Evolutionary conservation across 139 green algal genomes (phyloP).

Genomic region (Micromonas pusilla): DNA sequence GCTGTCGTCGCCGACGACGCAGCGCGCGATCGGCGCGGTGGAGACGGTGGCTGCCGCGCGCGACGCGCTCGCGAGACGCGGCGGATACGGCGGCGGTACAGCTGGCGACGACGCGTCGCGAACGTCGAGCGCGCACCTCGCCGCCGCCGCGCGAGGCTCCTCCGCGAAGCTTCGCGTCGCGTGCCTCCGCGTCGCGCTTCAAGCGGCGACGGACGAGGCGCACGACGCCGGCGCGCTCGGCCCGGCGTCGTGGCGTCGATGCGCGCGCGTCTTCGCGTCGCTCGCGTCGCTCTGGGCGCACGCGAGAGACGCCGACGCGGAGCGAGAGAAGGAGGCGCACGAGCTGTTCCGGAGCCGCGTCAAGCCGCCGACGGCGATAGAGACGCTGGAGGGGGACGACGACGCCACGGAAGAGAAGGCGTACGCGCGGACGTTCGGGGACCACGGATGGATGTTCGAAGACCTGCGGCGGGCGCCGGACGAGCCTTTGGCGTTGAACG

Average conservation of each 20-base stretch:
- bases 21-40: neutral
- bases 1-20: neutral
- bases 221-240: neutral
- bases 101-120: too few relatives aligned
- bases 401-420: conserved; percentile 45
- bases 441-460: neutral
- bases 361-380: conserved; percentile 53
- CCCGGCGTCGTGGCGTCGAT: conserved; percentile 3
- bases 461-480: conserved; percentile 12
- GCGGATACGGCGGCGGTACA: too few relatives aligned
- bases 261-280: conserved; percentile 31
- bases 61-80: neutral
- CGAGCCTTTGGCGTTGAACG: neutral
- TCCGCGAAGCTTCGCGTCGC: neutral
- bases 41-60: neutral
- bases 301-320: conserved; percentile 51
- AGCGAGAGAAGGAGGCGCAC: conserved; percentile 43
- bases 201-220: neutral
- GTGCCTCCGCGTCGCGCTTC: neutral
- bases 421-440: conserved; percentile 49
- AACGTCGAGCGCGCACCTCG: too few relatives aligned
- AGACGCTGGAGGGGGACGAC: conserved; percentile 37
- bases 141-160: too few relatives aligned
- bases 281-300: conserved; percentile 46
- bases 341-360: conserved; percentile 60